phyloP scores from a whole-genome alignment of 768 basidiomycete species.

The Suillus occidentalis region DNA sequence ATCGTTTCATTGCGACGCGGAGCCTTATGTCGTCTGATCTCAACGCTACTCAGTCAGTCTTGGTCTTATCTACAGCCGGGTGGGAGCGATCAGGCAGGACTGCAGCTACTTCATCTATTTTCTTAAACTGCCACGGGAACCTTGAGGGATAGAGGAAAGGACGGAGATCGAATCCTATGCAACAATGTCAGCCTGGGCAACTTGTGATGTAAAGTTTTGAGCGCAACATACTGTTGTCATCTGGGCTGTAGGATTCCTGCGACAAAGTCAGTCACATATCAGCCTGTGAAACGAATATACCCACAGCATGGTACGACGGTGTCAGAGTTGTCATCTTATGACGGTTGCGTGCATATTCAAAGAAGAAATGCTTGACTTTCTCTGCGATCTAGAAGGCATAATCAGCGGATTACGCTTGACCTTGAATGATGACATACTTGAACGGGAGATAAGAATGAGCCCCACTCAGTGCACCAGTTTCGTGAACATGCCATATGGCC shows the following conservation, averaged over 20 bases:
- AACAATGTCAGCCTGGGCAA: slow-evolving; percentile 7
- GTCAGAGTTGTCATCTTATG: slow-evolving; percentile 99
- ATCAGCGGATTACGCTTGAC: neutral
- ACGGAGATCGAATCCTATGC: slow-evolving; percentile 85
- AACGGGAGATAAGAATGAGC: slow-evolving; percentile 73
- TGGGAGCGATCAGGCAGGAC: slow-evolving; percentile 69
- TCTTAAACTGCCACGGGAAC: slow-evolving; percentile 96
- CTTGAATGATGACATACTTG: slow-evolving; percentile 50
- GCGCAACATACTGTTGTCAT: slow-evolving; percentile 79
- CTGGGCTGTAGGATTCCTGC: slow-evolving; percentile 94
- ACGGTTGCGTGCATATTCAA: slow-evolving; percentile 92
- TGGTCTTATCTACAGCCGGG: slow-evolving; percentile 40
- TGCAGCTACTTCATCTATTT: slow-evolving; percentile 87
- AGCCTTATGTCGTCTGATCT: slow-evolving; percentile 13
- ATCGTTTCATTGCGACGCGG: neutral
- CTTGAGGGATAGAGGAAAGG: slow-evolving; percentile 95
- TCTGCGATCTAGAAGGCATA: slow-evolving; percentile 73
- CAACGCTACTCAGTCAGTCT: slow-evolving; percentile 43
- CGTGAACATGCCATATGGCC: slow-evolving; percentile 96
- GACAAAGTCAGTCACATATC: neutral
- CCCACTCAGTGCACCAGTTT: slow-evolving; percentile 96
- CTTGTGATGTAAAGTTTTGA: neutral
- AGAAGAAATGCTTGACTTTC: slow-evolving; percentile 97
- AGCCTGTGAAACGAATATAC: slow-evolving; percentile 28
- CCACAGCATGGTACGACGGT: slow-evolving; percentile 89